Evolutionary conservation across 2,329 filamentous ascomycete genomes (phyloP).

Genomic region (Pyrenophora seminiperda): DNA sequence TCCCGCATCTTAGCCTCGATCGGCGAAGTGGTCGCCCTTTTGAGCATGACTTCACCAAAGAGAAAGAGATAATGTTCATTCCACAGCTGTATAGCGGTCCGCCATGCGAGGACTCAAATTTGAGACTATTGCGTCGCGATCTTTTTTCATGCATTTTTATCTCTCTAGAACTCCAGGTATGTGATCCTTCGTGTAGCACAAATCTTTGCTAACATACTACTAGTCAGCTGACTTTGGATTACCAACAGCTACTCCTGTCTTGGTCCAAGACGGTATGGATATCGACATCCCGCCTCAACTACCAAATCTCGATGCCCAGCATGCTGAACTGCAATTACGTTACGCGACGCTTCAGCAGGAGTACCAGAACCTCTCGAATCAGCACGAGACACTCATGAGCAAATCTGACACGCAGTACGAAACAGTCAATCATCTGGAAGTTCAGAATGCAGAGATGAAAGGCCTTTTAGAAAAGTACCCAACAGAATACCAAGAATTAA

Average conservation of each 20-base stretch:
- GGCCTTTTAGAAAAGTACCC: constrained; percentile 8
- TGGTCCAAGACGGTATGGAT: constrained; percentile 8
- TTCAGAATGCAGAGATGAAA: constrained; percentile 11
- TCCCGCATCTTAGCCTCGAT: constrained; percentile 3
- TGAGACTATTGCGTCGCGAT: constrained; percentile 11
- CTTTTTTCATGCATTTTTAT: constrained; percentile 16
- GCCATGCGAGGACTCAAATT: neutral
- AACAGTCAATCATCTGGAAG: constrained; percentile 6
- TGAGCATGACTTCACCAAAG: constrained; percentile 10
- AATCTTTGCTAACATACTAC: constrained; percentile 4
- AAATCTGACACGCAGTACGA: constrained; percentile 6
- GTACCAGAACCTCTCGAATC: neutral
- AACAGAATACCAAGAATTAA: constrained; percentile 5
- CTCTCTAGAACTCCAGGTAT: constrained; percentile 4
- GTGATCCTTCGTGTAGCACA: constrained; percentile 4
- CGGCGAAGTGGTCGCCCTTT: constrained; percentile 10
- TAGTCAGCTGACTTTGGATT: constrained; percentile 9
- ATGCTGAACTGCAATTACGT: constrained; percentile 8
- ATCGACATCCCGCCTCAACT: neutral
- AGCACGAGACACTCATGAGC: constrained; percentile 4
- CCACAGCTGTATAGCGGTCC: constrained; percentile 9
- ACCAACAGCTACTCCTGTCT: constrained; percentile 4
- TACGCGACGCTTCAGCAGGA: constrained; percentile 9
- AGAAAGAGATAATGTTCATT: constrained; percentile 17
- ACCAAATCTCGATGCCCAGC: constrained; percentile 6